Evolutionary conservation across 306 rosid species (phyloP).

Genomic region (Gastrolobium villosum): DNA sequence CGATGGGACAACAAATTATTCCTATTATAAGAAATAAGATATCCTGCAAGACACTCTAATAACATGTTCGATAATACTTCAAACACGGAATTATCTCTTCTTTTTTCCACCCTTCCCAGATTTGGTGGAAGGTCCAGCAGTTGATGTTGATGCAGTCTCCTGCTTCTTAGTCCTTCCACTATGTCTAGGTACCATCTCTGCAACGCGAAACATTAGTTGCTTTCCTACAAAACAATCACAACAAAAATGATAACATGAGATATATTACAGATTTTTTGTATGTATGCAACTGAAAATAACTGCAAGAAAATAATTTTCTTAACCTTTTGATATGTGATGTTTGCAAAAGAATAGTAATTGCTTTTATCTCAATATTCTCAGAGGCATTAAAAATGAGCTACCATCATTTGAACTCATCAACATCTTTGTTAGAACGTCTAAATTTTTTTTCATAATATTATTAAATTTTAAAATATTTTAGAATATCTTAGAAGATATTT

Average conservation of each 20-base stretch:
- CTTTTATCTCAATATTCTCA: not conserved
- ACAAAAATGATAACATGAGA: not conserved
- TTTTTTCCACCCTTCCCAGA: constrained; percentile 84
- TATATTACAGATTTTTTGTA: not conserved
- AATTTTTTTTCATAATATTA: too few species aligned
- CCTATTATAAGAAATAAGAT: not conserved
- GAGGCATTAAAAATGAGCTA: not conserved
- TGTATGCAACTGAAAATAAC: not conserved
- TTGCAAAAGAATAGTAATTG: not conserved
- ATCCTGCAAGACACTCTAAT: constrained; percentile 25
- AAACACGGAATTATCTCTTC: constrained; percentile 62
- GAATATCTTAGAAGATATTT: too few species aligned
- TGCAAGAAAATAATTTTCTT: not conserved
- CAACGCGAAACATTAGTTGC: constrained; percentile 70
- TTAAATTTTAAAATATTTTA: too few species aligned
- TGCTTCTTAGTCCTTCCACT: constrained; percentile 89
- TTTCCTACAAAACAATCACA: constrained; percentile 66
- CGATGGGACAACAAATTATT: not conserved
- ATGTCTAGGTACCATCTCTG: constrained; percentile 91
- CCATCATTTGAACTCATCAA: constrained; percentile 10
- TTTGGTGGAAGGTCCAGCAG: constrained; percentile 78
- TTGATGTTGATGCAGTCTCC: constrained; percentile 70
- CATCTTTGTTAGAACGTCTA: not conserved
- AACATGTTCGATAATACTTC: constrained; percentile 29
- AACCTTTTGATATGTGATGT: not conserved